Percentiles rank a stretch among this genome's conserved stretches.
phyloP scores from a whole-genome alignment of 306 rosid species.

The Prunus fruticosa region DNA sequence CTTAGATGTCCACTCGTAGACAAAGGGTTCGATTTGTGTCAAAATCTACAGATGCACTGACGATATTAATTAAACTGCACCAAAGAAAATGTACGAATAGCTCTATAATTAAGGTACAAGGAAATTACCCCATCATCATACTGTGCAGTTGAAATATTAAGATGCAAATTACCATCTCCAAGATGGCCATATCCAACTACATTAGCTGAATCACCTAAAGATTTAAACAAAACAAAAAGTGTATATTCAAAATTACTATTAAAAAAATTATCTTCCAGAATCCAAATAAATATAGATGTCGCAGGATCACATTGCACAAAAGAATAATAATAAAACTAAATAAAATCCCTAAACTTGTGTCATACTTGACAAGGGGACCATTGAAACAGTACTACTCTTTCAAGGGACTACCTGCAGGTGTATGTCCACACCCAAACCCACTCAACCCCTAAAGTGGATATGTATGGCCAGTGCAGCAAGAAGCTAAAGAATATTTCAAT shows the following conservation, averaged over 20 bases:
- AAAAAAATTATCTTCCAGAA: not conserved
- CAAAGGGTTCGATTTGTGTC: conserved; percentile 84
- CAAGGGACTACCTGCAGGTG: too few relatives aligned
- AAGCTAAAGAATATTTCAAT: not conserved
- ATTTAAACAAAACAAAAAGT: not conserved
- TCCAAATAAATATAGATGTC: conserved; percentile 2
- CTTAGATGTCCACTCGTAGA: conserved; percentile 91
- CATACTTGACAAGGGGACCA: too few relatives aligned
- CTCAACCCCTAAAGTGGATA: not conserved
- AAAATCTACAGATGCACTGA: conserved; percentile 51
- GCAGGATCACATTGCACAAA: not conserved
- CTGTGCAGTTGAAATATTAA: conserved; percentile 70
- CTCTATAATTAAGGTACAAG: conserved; percentile 11
- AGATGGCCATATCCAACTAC: conserved; percentile 90
- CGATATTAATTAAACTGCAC: not conserved
- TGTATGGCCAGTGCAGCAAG: not conserved
- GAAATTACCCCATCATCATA: conserved; percentile 64
- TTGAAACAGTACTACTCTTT: too few relatives aligned
- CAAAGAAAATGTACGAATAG: conserved; percentile 3
- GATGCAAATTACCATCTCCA: conserved; percentile 93
- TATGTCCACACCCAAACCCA: conserved; percentile 26
- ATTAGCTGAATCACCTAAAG: conserved; percentile 59
- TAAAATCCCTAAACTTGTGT: too few relatives aligned
- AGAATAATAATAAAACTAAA: too few relatives aligned
- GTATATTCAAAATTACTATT: not conserved